Percentiles rank a stretch among this genome's conserved stretches.
phyloP scores from a whole-genome alignment of 306 rosid genomes.

The Ormosia emarginata region DNA sequence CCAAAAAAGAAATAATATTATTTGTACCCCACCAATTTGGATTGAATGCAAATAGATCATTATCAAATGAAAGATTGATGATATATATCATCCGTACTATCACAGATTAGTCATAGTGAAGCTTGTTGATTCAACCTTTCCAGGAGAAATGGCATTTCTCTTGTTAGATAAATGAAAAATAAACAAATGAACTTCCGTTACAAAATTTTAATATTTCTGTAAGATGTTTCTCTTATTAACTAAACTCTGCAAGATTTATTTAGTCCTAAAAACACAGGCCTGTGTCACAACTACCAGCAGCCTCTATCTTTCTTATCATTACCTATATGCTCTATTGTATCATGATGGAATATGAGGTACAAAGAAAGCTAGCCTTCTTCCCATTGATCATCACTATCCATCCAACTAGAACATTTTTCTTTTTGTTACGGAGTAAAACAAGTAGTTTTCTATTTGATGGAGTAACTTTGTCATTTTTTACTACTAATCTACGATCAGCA shows the following conservation, averaged over 20 bases:
- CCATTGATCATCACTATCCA: not conserved
- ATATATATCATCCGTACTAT: not conserved
- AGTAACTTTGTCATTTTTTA: not conserved
- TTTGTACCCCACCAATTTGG: not conserved
- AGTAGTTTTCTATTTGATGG: not conserved
- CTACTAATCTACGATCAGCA: not conserved
- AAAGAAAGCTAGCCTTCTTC: not conserved
- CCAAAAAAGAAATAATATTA: too few species aligned
- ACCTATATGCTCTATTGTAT: not conserved
- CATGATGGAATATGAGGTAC: not conserved
- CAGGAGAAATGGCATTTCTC: too few species aligned
- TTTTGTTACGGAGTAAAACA: not conserved
- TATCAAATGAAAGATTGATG: not conserved
- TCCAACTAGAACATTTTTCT: not conserved
- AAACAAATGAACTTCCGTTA: not conserved
- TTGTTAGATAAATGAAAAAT: too few species aligned
- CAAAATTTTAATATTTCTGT: not conserved
- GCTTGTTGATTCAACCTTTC: not conserved
- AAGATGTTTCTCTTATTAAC: not conserved
- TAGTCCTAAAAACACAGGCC: not conserved
- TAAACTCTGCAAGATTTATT: not conserved
- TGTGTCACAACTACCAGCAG: slow-evolving; percentile 7
- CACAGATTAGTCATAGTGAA: not conserved
- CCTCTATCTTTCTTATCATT: not conserved
- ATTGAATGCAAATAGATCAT: not conserved